These are phyloP conservation scores for Scheffersomyces ergatensis DNA, from an alignment of 805 yeast species.

Conservation along the genomic window DNA sequence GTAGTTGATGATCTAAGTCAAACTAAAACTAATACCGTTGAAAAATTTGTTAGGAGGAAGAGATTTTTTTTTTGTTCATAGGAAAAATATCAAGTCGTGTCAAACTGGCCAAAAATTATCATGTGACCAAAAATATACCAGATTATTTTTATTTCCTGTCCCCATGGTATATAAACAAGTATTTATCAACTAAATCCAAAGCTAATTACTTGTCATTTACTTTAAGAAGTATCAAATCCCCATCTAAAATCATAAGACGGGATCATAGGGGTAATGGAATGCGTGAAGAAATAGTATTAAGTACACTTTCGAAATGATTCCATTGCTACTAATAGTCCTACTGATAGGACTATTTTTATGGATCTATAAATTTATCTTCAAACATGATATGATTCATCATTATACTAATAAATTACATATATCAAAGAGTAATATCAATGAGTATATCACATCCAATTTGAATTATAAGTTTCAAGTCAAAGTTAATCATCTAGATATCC, in stretches of 20 bases:
- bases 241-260: no score
- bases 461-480: slow-evolving; percentile 12
- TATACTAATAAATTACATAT: slow-evolving; percentile 9
- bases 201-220: no score
- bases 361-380: slow-evolving; percentile 9
- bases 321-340: slow-evolving; percentile 1
- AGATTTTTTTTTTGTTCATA: not conserved
- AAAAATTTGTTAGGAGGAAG: not conserved
- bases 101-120: no score
- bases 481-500: slow-evolving; percentile 4
- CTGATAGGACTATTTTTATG: slow-evolving; percentile 4
- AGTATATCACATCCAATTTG: slow-evolving; percentile 11
- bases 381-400: slow-evolving; percentile 11
- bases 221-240: no score
- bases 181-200: no score
- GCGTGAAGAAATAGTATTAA: no score
- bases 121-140: no score
- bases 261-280: no score
- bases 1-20: no score
- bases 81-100: no score
- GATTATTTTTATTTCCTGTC: no score
- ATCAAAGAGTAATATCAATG: slow-evolving; percentile 23
- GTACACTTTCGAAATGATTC: not conserved
- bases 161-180: no score
- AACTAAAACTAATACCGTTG: not conserved